A percentile compares a stretch with the other conserved stretches of the same genome.
Conservation (phyloP, 164 flowering plant genomes). For the Litsea cubeba region DNA sequence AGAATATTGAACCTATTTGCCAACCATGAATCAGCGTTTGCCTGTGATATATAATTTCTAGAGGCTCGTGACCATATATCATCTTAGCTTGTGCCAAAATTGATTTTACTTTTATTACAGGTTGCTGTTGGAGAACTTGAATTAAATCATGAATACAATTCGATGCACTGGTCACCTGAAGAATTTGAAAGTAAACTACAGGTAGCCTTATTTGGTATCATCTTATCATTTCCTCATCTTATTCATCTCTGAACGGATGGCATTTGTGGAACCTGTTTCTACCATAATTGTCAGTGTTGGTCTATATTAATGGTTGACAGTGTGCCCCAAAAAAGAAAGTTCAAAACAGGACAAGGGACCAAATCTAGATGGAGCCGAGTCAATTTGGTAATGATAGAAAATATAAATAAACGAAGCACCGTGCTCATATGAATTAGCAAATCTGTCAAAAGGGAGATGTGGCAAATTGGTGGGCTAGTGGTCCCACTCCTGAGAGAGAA, state of each 20-base stretch:
- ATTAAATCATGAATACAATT: slow-evolving; percentile 70
- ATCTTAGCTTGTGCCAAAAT: slow-evolving; percentile 4
- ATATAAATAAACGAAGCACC: too few relatives aligned
- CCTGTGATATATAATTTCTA: background rate
- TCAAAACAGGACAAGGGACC: too few relatives aligned
- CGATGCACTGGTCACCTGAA: slow-evolving; percentile 89
- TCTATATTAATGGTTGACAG: too few relatives aligned
- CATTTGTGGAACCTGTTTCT: too few relatives aligned
- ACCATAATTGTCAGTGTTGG: too few relatives aligned
- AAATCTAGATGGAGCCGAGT: too few relatives aligned
- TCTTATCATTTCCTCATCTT: background rate
- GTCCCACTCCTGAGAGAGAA: too few relatives aligned
- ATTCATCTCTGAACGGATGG: background rate
- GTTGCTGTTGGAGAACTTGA: slow-evolving; percentile 98
- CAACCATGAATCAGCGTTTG: background rate
- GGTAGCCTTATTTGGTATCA: slow-evolving; percentile 27
- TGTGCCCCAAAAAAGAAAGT: too few relatives aligned
- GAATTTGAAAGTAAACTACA: slow-evolving; percentile 90
- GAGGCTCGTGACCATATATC: background rate
- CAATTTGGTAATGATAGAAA: too few relatives aligned
- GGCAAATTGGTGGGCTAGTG: too few relatives aligned
- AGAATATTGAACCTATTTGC: background rate
- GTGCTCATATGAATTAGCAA: too few relatives aligned
- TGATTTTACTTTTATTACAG: slow-evolving; percentile 33
- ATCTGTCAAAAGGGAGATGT: too few relatives aligned